Evolutionary conservation across 2,329 filamentous ascomycete species (phyloP).

Genomic region (Bimuria novae-zelandiae): DNA sequence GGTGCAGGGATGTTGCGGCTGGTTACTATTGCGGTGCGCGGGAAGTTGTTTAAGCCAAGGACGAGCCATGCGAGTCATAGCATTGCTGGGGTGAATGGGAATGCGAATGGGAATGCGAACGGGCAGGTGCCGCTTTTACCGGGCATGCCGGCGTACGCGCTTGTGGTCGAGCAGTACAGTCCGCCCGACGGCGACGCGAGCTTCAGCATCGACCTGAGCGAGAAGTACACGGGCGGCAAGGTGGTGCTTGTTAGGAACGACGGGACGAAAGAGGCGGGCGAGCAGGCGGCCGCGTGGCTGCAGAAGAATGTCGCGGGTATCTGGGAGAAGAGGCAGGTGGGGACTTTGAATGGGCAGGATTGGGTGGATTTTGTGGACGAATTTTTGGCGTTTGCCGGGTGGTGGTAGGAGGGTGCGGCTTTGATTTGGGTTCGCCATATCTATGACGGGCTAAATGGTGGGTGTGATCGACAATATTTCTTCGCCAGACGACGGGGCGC

Average conservation of each 20-base stretch:
- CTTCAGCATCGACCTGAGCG: slow-evolving; percentile 44
- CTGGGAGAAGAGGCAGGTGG: slow-evolving; percentile 40
- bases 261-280: slow-evolving; percentile 36
- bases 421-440: too few relatives aligned
- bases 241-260: slow-evolving; percentile 42
- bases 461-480: not conserved
- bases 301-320: slow-evolving; percentile 29
- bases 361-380: slow-evolving; percentile 42
- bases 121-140: not conserved
- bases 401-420: slow-evolving; percentile 20
- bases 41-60: slow-evolving; percentile 39
- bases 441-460: not conserved
- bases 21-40: slow-evolving; percentile 39
- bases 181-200: slow-evolving; percentile 45
- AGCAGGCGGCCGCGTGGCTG: slow-evolving; percentile 29
- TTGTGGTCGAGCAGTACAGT: slow-evolving; percentile 27
- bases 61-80: slow-evolving; percentile 26
- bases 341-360: slow-evolving; percentile 39
- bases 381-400: slow-evolving; percentile 42
- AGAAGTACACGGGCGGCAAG: slow-evolving; percentile 38
- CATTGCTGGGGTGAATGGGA: not conserved
- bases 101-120: not conserved
- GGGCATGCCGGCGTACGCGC: not conserved
- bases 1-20: slow-evolving; percentile 37
- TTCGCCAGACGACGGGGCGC: too few relatives aligned